Base-by-base conservation (phyloP, 2,329 filamentous ascomycete genomes). In the Verticillium longisporum region DNA sequence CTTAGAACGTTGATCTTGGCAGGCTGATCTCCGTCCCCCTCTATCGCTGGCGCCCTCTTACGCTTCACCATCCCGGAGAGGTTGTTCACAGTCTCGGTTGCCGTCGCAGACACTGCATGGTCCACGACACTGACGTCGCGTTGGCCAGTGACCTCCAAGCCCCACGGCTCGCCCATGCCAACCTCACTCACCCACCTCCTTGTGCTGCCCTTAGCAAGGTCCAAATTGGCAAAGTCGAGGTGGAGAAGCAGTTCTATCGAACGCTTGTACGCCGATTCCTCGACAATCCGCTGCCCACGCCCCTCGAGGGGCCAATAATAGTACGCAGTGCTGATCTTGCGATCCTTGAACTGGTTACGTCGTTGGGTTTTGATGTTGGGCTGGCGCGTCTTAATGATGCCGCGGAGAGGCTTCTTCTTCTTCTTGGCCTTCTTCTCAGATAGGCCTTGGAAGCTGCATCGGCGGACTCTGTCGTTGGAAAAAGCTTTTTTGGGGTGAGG, bases 111-210 rank as follows among this genome's bases (percentile, higher is more conserved):
- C 0, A 62, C 55, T 0, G 68, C 6, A 2, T n/a, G 26, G 7
- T 26, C 34, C 5, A 32, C 57, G 6, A 62, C 61, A 9, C 70
- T 64, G 11, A 69, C 59, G 36, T 72, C 71, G 36, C 73, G 72
- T 36, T 68, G 73, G 0, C 86, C 86, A 3, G 73, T 70, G 1
- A 88, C 74, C 0, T 75, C 72, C 9, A 79, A 69, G 0, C 83
- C 82, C 85, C 84, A 88, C 21, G 71, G 67, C 1, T 77, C 72
- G 0, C 81, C 80, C 61, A 79, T 76, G 15, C 82, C 83, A 1
- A 88, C 85, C 68, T 94, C 89, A 14, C 80, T 80, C 54, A 87
- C 79, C 90, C 90, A 95, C 59, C 88, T 84, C 58, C 74, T 76
- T 2, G 90, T 91, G 68, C 89, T 91, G 36, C 79, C 78, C 1